Evolutionary conservation across 2,329 filamentous ascomycete species (phyloP).

Genomic region (Pestalotiopsis sp.): DNA sequence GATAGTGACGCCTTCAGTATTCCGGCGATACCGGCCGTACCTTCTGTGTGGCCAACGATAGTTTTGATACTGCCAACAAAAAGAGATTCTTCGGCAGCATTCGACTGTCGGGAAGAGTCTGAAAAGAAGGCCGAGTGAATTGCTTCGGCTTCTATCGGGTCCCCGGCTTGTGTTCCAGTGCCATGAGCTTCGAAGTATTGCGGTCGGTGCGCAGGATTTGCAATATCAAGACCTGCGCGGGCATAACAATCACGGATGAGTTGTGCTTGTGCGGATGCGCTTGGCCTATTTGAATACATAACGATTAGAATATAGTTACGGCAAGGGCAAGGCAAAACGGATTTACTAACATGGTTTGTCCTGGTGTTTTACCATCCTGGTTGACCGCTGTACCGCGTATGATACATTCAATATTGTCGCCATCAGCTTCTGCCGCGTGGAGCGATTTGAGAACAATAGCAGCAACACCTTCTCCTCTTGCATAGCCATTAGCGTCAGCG

Average conservation of each 20-base stretch:
- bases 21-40: conserved; percentile 16
- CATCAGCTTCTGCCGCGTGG: conserved; percentile 45
- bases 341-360: conserved; percentile 49
- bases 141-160: conserved; percentile 25
- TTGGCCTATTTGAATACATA: too few relatives aligned
- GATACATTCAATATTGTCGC: conserved; percentile 41
- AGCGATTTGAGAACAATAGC: conserved; percentile 48
- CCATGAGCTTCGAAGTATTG: conserved; percentile 31
- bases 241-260: conserved; percentile 34
- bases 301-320: too few relatives aligned
- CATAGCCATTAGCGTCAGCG: conserved; percentile 49
- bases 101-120: too few relatives aligned
- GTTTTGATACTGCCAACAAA: conserved; percentile 14
- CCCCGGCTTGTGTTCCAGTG: conserved; percentile 21
- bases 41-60: conserved; percentile 17
- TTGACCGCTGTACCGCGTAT: conserved; percentile 35
- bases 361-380: conserved; percentile 36
- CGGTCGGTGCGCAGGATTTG: conserved; percentile 12
- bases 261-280: conserved; percentile 31
- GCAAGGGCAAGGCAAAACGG: too few relatives aligned
- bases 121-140: conserved; percentile 15
- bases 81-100: background rate
- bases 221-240: conserved; percentile 28
- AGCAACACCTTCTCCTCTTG: conserved; percentile 48
- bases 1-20: conserved; percentile 14